phyloP scores from a whole-genome alignment of 2,329 filamentous ascomycete species.

The Scorias spongiosa region DNA sequence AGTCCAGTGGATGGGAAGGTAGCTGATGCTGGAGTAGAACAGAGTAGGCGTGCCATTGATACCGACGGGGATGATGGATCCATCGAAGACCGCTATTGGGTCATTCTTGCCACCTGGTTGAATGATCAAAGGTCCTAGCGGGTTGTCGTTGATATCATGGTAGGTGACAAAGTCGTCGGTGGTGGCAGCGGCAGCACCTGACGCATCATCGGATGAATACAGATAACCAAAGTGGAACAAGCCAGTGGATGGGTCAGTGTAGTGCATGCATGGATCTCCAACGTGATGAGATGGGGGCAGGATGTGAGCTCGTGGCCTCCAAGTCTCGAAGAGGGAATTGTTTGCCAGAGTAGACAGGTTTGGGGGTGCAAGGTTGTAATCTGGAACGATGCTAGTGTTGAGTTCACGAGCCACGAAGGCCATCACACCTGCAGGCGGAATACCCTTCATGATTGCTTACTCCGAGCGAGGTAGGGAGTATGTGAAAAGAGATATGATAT shows the following conservation, averaged over 20 bases:
- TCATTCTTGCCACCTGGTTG: constrained; percentile 27
- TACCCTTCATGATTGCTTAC: not conserved
- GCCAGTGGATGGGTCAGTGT: constrained; percentile 29
- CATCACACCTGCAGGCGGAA: not conserved
- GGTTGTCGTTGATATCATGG: constrained; percentile 19
- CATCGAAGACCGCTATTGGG: constrained; percentile 31
- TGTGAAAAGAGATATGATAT: too few relatives aligned
- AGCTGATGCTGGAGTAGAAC: constrained; percentile 31
- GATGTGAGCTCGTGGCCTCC: constrained; percentile 26
- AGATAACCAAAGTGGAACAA: constrained; percentile 32
- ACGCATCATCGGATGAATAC: constrained; percentile 9
- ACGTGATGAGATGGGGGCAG: constrained; percentile 26
- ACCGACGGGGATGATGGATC: constrained; percentile 28
- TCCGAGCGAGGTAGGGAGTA: too few relatives aligned
- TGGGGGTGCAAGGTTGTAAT: constrained; percentile 24
- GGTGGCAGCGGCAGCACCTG: constrained; percentile 17
- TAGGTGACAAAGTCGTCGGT: constrained; percentile 31
- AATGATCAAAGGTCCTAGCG: constrained; percentile 11
- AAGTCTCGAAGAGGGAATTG: constrained; percentile 12
- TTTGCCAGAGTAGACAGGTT: constrained; percentile 27
- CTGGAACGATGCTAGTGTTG: not conserved
- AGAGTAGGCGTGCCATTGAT: constrained; percentile 30
- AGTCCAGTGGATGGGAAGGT: constrained; percentile 32
- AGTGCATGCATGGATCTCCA: constrained; percentile 25
- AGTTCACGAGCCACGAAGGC: not conserved